phyloP scores from a whole-genome alignment of 2,329 filamentous ascomycete genomes.

The Phaeosphaeriaceae sp. region DNA sequence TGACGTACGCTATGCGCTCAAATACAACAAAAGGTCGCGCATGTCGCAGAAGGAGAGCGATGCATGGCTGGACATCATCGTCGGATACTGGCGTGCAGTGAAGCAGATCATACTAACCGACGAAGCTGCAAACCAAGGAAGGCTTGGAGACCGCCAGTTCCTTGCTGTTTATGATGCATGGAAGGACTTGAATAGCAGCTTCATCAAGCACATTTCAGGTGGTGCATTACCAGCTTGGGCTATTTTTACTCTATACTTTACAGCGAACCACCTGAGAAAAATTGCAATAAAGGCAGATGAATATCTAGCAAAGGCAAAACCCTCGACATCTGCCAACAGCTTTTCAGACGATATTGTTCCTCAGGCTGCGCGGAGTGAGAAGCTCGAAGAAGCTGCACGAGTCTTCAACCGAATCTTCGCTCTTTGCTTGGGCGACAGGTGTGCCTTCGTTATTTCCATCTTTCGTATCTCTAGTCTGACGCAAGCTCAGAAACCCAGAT shows the following conservation, averaged over 20 bases:
- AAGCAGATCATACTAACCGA: constrained; percentile 74
- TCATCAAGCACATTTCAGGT: constrained; percentile 82
- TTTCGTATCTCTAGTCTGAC: constrained; percentile 23
- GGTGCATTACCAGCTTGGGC: constrained; percentile 86
- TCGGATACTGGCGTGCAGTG: constrained; percentile 81
- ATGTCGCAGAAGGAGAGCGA: constrained; percentile 71
- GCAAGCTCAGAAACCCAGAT: constrained; percentile 69
- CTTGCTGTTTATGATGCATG: constrained; percentile 84
- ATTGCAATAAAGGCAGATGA: constrained; percentile 93
- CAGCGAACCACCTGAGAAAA: constrained; percentile 82
- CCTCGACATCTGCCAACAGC: constrained; percentile 53
- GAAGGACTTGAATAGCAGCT: constrained; percentile 79
- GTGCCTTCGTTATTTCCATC: constrained; percentile 23
- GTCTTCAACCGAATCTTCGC: constrained; percentile 92
- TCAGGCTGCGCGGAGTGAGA: constrained; percentile 71
- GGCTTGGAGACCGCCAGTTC: constrained; percentile 66
- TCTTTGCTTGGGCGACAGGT: constrained; percentile 89
- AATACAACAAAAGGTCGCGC: constrained; percentile 65
- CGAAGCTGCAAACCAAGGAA: constrained; percentile 57
- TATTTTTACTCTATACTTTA: constrained; percentile 85
- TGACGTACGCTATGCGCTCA: constrained; percentile 73
- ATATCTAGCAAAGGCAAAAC: constrained; percentile 61
- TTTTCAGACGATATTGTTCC: constrained; percentile 84
- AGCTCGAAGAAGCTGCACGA: constrained; percentile 87
- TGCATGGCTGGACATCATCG: constrained; percentile 88